phyloP scores from a whole-genome alignment of 108 stramenopile genomes.

The Skeletonema grethae region DNA sequence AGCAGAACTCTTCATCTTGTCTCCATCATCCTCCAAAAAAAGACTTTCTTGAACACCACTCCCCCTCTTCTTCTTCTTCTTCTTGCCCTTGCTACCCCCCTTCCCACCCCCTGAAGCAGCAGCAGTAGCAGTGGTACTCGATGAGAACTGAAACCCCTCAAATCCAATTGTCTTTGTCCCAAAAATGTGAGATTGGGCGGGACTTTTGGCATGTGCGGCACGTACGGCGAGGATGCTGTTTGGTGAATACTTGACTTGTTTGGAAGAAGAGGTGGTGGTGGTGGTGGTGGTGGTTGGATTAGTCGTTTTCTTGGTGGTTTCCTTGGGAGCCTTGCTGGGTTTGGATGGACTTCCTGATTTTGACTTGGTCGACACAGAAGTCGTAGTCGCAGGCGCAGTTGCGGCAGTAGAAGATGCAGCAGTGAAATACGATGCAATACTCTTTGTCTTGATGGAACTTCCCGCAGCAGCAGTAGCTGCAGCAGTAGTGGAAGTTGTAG shows the following conservation, averaged over 20 bases:
- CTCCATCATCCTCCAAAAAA: not conserved
- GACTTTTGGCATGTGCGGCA: slow-evolving; percentile 13
- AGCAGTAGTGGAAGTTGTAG: no score
- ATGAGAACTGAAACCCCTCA: not conserved
- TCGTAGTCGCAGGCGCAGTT: not conserved
- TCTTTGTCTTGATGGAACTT: not conserved
- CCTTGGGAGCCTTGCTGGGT: not conserved
- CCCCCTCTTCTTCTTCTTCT: not conserved
- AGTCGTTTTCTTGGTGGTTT: not conserved
- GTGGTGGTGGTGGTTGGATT: not conserved
- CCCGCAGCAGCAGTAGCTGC: not conserved
- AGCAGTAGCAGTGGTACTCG: not conserved
- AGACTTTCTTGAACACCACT: not conserved
- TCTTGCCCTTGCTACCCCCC: not conserved
- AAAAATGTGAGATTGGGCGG: not conserved
- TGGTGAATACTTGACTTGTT: slow-evolving; percentile 5
- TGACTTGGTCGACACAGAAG: not conserved
- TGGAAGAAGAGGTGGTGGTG: not conserved
- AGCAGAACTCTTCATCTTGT: not conserved
- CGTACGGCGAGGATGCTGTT: slow-evolving; percentile 8
- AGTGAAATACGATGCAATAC: slow-evolving; percentile 2
- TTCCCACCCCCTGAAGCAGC: not conserved
- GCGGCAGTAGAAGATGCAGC: not conserved
- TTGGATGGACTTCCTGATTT: not conserved
- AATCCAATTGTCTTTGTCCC: not conserved